Evolutionary conservation across 164 flowering plant species (phyloP), one percentile per base, ranked within the genome.

Genomic region (Berberis vulgaris): DNA sequence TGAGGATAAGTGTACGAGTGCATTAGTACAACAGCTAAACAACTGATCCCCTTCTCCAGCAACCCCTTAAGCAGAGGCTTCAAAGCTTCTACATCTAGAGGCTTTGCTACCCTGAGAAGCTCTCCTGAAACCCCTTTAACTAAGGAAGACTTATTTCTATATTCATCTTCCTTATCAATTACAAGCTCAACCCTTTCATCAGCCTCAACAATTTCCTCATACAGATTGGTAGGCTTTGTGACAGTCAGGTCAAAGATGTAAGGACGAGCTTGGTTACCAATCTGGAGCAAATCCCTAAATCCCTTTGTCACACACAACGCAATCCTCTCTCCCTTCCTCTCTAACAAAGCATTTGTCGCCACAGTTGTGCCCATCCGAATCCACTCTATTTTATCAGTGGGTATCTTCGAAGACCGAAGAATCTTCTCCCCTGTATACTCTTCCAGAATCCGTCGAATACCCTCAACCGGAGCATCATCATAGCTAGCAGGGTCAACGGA

Each of bases 341-440:
- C 97, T 64, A 94, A 69, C 10, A 94, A 79, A 43, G 99, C 99
- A 78, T 94, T 94, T 45, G 99, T 94, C 1, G 99, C 99, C 40
- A 94, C 96, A 8, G 99, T 94, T 2, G 99, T 94, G 8, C 97
- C 97, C 99, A 94, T 94, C 71, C 99, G 75, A 41, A 94, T 81
- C 97, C 97, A 94, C 71, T 89, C 96, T 43, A 94, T 94, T 68
- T 79, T 87, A 64, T 89, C 89, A 0, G 97, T 94, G 2, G 99
- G 96, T 13, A 91, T 78, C 69, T 85, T 91, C 2, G 86, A 79
- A 49, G 80, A 65, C 49, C 91, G 68, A 0, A 96, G 85, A 46
- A 94, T 87, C 68, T 76, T 80, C 65, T 85, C 76, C n/a, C 94
- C 92, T 0, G 89, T 82, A 57, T 60, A 89, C 53, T 87, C 93